phyloP scores from a whole-genome alignment of 2,329 filamentous ascomycete species.

The Fusarium lyarnte region DNA sequence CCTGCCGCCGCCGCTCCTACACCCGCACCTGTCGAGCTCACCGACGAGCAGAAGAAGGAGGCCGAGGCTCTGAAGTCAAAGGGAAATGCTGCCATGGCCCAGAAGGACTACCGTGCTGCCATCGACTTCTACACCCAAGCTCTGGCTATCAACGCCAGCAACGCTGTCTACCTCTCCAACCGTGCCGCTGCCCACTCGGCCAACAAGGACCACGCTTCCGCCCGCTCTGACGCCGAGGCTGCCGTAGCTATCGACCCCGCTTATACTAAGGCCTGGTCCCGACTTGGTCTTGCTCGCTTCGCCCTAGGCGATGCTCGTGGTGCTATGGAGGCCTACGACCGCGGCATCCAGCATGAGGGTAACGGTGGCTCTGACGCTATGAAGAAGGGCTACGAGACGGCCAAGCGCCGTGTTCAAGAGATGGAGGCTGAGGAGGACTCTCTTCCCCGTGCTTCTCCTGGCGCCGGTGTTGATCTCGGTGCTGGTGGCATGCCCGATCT shows the following conservation, averaged over 20 bases:
- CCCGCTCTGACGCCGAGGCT: constrained; percentile 87
- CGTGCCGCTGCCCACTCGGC: constrained; percentile 93
- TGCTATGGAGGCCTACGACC: constrained; percentile 92
- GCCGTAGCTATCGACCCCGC: constrained; percentile 87
- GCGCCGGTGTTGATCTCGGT: constrained; percentile 62
- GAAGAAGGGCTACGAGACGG: constrained; percentile 97
- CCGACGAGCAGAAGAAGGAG: constrained; percentile 74
- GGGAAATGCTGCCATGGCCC: constrained; percentile 94
- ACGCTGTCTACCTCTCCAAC: constrained; percentile 98
- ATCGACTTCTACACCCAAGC: constrained; percentile 91
- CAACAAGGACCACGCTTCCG: constrained; percentile 82
- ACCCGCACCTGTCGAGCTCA: constrained; percentile 45
- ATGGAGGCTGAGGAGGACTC: constrained; percentile 63
- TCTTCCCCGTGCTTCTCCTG: constrained; percentile 58
- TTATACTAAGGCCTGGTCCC: constrained; percentile 98
- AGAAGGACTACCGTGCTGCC: constrained; percentile 86
- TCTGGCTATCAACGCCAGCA: constrained; percentile 80
- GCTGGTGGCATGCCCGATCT: constrained; percentile 71
- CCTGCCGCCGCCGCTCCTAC: constrained; percentile 50
- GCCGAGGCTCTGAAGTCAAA: constrained; percentile 89
- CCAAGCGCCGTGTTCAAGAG: constrained; percentile 86
- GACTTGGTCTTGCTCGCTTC: constrained; percentile 89
- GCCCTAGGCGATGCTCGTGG: constrained; percentile 91
- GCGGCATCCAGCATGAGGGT: constrained; percentile 93
- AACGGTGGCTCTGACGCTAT: constrained; percentile 95